phyloP scores from a whole-genome alignment of 768 basidiomycete genomes.

The Serendipita vermifera region DNA sequence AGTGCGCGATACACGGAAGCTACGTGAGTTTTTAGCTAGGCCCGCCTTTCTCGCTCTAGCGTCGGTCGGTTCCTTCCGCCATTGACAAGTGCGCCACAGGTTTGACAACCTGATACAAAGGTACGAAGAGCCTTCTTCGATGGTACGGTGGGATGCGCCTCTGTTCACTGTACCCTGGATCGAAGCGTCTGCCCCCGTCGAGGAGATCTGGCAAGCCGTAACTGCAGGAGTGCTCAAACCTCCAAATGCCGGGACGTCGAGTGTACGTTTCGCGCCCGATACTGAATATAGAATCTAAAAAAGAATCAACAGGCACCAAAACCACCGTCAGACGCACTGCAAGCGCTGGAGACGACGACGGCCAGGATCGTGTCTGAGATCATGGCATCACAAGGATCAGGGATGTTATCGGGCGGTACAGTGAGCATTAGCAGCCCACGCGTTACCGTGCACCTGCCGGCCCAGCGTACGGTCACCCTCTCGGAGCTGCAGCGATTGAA shows the following conservation, averaged over 20 bases:
- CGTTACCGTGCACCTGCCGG: slow-evolving; percentile 47
- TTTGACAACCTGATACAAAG: slow-evolving; percentile 77
- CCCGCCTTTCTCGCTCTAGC: background rate
- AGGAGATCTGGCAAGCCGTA: slow-evolving; percentile 68
- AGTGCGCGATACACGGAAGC: slow-evolving; percentile 44
- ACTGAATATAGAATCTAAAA: background rate
- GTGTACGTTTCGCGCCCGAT: slow-evolving; percentile 34
- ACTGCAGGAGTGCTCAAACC: slow-evolving; percentile 71
- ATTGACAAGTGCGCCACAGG: slow-evolving; percentile 27
- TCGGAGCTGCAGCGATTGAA: slow-evolving; percentile 82
- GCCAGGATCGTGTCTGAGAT: slow-evolving; percentile 58
- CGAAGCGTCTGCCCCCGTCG: slow-evolving; percentile 49
- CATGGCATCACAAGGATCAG: slow-evolving; percentile 46
- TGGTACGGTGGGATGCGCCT: slow-evolving; percentile 98
- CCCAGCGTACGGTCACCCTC: slow-evolving; percentile 61
- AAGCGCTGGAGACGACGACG: slow-evolving; percentile 69
- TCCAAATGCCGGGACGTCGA: slow-evolving; percentile 71
- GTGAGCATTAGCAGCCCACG: slow-evolving; percentile 34
- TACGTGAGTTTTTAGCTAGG: slow-evolving; percentile 44
- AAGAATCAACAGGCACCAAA: slow-evolving; percentile 46
- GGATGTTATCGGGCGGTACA: slow-evolving; percentile 39
- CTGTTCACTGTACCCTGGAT: slow-evolving; percentile 74
- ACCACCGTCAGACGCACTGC: slow-evolving; percentile 79
- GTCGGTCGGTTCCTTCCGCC: no score
- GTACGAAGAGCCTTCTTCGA: slow-evolving; percentile 93